Evolutionary conservation across 106 monocot genomes (phyloP).

Genomic region (Dactylorhiza incarnata): DNA sequence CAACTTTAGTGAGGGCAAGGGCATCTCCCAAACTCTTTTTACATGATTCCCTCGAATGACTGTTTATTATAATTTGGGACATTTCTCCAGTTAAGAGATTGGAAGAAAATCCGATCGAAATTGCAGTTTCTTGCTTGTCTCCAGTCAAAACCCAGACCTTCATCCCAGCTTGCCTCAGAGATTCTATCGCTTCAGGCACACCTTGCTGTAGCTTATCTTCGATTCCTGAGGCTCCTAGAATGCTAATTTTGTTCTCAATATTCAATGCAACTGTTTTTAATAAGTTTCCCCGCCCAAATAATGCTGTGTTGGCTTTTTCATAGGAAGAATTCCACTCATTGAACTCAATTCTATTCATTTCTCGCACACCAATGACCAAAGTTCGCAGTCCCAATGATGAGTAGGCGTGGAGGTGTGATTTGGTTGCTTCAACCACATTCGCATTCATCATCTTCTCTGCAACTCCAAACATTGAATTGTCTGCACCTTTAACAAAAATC

Average conservation of each 20-base stretch:
- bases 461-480: slow-evolving; percentile 74
- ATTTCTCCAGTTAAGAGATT: slow-evolving; percentile 66
- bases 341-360: slow-evolving; percentile 47
- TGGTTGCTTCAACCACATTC: slow-evolving; percentile 33
- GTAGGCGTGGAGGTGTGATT: slow-evolving; percentile 59
- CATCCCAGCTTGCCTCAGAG: slow-evolving; percentile 80
- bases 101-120: slow-evolving; percentile 91
- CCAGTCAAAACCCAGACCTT: slow-evolving; percentile 98
- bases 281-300: slow-evolving; percentile 50
- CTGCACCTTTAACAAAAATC: slow-evolving; percentile 88
- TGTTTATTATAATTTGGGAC: slow-evolving; percentile 84
- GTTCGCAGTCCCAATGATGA: slow-evolving; percentile 89
- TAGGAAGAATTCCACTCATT: slow-evolving; percentile 69
- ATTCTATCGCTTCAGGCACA: slow-evolving; percentile 94
- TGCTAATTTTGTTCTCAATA: slow-evolving; percentile 49
- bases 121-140: slow-evolving; percentile 96
- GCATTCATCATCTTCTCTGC: slow-evolving; percentile 30
- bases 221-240: slow-evolving; percentile 85
- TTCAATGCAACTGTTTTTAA: slow-evolving; percentile 53
- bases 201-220: slow-evolving; percentile 95
- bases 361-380: slow-evolving; percentile 64
- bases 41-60: slow-evolving; percentile 59
- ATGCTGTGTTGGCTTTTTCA: slow-evolving; percentile 67
- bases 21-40: slow-evolving; percentile 60
- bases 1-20: slow-evolving; percentile 23